phyloP scores from a whole-genome alignment of 192 early-diverging fungal species.

The Powellomyces hirtus region DNA sequence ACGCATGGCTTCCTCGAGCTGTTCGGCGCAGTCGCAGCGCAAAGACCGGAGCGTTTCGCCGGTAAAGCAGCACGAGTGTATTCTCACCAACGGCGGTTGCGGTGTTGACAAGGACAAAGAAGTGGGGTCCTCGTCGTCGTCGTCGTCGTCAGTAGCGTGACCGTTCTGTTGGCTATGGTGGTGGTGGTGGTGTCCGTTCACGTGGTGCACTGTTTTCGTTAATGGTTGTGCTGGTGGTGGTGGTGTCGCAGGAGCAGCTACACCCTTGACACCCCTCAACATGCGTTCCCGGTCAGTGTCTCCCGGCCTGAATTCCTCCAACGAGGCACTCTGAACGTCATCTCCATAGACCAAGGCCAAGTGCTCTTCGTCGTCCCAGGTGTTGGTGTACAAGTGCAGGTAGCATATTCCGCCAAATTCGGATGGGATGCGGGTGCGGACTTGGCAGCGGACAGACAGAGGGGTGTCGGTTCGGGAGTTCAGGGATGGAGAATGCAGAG shows the following conservation, averaged over 20 bases:
- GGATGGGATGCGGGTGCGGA: constrained; percentile 39
- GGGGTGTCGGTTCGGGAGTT: background rate
- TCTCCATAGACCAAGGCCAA: constrained; percentile 92
- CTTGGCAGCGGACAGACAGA: constrained; percentile 28
- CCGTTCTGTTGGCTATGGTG: background rate
- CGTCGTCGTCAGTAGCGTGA: constrained; percentile 20
- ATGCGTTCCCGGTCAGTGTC: constrained; percentile 80
- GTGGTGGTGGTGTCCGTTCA: too few species aligned
- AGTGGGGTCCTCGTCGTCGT: background rate
- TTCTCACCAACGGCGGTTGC: constrained; percentile 82
- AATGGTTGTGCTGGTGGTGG: too few species aligned
- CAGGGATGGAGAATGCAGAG: background rate
- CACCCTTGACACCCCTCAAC: constrained; percentile 71
- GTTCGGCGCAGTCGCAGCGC: constrained; percentile 93
- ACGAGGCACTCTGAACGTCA: constrained; percentile 63
- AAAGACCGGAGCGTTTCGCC: constrained; percentile 89
- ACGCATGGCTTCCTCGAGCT: constrained; percentile 88
- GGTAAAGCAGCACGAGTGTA: constrained; percentile 97
- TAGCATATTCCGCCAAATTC: constrained; percentile 34
- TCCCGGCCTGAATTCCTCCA: constrained; percentile 62
- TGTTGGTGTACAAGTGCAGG: constrained; percentile 82
- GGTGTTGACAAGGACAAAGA: background rate
- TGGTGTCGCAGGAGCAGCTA: background rate
- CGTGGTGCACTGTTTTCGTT: too few species aligned
- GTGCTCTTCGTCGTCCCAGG: constrained; percentile 83